Conservation (phyloP, 352 stramenopile species). For the Globisporangium heterothallicum region DNA sequence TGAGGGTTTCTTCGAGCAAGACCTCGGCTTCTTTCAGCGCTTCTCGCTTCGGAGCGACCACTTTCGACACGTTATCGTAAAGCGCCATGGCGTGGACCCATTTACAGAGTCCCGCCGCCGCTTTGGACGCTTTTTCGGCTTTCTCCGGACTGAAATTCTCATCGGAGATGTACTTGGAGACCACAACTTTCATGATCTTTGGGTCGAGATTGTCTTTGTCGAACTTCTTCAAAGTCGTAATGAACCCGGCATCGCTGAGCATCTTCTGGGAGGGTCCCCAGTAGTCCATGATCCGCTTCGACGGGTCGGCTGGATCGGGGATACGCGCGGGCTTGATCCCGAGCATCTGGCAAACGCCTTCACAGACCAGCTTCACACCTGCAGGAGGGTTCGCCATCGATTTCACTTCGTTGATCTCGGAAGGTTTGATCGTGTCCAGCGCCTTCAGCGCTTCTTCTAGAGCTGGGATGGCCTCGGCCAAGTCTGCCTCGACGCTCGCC, state of each 20-base stretch:
- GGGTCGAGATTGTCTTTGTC: constrained; percentile 86
- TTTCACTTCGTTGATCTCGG: constrained; percentile 93
- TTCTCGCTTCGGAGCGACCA: constrained; percentile 91
- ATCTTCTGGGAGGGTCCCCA: constrained; percentile 93
- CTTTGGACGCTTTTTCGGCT: constrained; percentile 91
- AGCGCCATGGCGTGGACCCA: constrained; percentile 92
- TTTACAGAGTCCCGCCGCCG: constrained; percentile 89
- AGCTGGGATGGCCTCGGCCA: constrained; percentile 91
- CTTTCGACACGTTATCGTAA: constrained; percentile 92
- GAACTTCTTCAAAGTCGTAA: constrained; percentile 89
- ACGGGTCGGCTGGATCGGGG: constrained; percentile 87
- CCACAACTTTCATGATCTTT: constrained; percentile 87
- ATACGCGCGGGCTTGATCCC: constrained; percentile 91
- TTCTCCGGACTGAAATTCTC: constrained; percentile 91
- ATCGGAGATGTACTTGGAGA: constrained; percentile 88
- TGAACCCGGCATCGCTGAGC: constrained; percentile 89
- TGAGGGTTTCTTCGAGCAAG: constrained; percentile 86
- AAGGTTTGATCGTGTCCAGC: constrained; percentile 89
- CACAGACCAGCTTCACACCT: constrained; percentile 91
- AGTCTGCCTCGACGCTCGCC: constrained; percentile 79
- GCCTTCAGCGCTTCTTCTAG: constrained; percentile 92
- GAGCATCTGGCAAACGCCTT: constrained; percentile 94
- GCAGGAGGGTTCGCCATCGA: constrained; percentile 89
- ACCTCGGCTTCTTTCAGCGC: constrained; percentile 79
- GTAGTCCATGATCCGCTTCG: constrained; percentile 93